A percentile compares a stretch with the other conserved stretches of the same genome.
Evolutionary conservation across 1,139 yeast species (phyloP).

Genomic region (Saccharomycopsis hybrid): DNA sequence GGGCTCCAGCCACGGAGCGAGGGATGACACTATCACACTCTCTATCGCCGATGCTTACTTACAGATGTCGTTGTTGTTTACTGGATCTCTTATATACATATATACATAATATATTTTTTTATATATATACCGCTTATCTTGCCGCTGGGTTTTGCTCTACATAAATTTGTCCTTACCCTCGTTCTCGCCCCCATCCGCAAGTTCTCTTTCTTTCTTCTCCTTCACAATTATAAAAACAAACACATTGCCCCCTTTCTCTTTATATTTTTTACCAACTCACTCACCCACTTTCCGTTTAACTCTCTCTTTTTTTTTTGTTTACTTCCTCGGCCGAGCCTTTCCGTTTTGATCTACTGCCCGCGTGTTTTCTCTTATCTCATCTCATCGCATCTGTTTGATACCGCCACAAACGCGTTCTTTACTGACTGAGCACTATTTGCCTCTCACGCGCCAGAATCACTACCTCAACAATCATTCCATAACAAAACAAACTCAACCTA

Average conservation of each 20-base stretch:
- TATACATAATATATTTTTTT: too few relatives aligned
- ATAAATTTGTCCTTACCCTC: neutral
- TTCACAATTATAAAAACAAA: neutral
- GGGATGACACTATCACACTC: too few relatives aligned
- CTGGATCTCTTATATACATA: too few relatives aligned
- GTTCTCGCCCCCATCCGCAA: neutral
- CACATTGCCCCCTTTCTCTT: neutral
- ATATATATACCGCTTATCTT: too few relatives aligned
- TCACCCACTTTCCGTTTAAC: neutral
- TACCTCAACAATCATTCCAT: constrained; percentile 1
- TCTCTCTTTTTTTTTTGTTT: neutral
- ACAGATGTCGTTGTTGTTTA: too few relatives aligned
- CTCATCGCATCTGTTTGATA: neutral
- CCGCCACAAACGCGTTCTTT: neutral
- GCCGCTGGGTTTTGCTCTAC: too few relatives aligned
- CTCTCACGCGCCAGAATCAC: neutral
- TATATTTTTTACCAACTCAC: neutral
- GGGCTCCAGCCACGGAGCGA: too few relatives aligned
- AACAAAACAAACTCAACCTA: neutral
- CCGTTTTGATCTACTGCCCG: neutral
- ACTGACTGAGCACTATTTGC: constrained; percentile 1
- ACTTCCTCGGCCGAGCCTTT: neutral
- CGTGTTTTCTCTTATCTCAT: neutral
- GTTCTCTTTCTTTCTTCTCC: neutral
- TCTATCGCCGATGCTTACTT: too few relatives aligned